Base-by-base conservation (phyloP, 768 basidiomycete species). In the Amanita brunnescens region DNA sequence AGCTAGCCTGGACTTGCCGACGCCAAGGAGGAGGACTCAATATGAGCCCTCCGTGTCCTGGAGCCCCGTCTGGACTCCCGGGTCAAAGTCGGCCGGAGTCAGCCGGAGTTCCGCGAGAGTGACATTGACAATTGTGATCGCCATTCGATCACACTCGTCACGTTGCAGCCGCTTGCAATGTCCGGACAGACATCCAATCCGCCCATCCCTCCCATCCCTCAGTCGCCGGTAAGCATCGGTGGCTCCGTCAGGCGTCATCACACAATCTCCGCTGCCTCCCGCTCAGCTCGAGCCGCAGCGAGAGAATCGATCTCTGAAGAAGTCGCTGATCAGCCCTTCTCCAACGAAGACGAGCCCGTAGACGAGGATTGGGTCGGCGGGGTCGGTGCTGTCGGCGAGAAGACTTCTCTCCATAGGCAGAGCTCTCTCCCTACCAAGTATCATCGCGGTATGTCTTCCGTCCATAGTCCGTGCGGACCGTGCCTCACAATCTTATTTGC, bases 321-420 rank as follows among this genome's bases (percentile, higher is more conserved):
- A 63, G 66, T 72, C 8, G 75, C 80, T 21, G 73, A 72, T 51
- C 68, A 70, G 60, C 73, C 76, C 39, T 69, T 67, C 39, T 85
- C 80, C 78, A 79, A 80, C 62, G 84, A 88, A 54, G 87, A 90
- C 61, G 86, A 88, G 59, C 73, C 79, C 40, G 86, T 88, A 55
- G 85, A 80, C 59, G 76, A 87, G 52, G 86, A 88, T 62, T 87
- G 87, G 87, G 81, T 83, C 26, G 85, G 85, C 30, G 81, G 82
- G 20, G 80, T 88, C 47, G 88, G 88, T 35, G 86, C 85, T 40
- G 88, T 90, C 23, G 88, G 87, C 44, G 88, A 90, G 67, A 88
- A 88, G 66, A 77, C 81, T 6, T 81, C 79, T 35, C 73, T 91
- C 51, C 88, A 90, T 64, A 74, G 88, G 44, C 88, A 91, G 67